phyloP scores from a whole-genome alignment of 139 green algal species.

The Protoeuglena noctilucae region DNA sequence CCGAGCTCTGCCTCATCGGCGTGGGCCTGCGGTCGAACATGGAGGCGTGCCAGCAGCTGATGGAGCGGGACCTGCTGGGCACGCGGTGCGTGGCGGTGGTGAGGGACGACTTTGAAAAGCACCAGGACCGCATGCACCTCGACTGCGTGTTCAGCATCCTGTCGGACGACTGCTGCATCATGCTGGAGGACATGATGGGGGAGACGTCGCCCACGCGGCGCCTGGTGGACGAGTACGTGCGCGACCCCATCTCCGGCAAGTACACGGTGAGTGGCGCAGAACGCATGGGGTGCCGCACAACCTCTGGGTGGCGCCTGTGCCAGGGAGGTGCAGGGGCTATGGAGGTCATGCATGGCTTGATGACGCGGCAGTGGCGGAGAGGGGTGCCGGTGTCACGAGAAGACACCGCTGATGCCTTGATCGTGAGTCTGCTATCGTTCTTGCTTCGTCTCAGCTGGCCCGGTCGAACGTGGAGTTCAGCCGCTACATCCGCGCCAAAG shows the following conservation, averaged over 20 bases:
- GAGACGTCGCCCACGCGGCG: slow-evolving; percentile 39
- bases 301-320: no score
- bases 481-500: slow-evolving; percentile 52
- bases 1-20: slow-evolving; percentile 53
- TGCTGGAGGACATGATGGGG: slow-evolving; percentile 79
- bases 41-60: slow-evolving; percentile 67
- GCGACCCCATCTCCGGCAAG: slow-evolving; percentile 14
- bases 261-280: slow-evolving; percentile 12
- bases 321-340: no score
- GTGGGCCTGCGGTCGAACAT: slow-evolving; percentile 81
- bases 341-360: neutral
- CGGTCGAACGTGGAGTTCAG: slow-evolving; percentile 63
- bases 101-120: slow-evolving; percentile 72
- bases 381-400: no score
- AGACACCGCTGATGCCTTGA: no score
- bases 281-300: no score
- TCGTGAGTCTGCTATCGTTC: no score
- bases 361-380: neutral
- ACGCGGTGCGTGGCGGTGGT: slow-evolving; percentile 67
- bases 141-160: slow-evolving; percentile 86
- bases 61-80: slow-evolving; percentile 72
- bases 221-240: slow-evolving; percentile 51
- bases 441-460: no score
- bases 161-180: slow-evolving; percentile 62
- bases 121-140: slow-evolving; percentile 92